These are phyloP conservation scores for Limtongia smithiae DNA, from an alignment of 805 yeast genomes.

Conservation along the genomic window DNA sequence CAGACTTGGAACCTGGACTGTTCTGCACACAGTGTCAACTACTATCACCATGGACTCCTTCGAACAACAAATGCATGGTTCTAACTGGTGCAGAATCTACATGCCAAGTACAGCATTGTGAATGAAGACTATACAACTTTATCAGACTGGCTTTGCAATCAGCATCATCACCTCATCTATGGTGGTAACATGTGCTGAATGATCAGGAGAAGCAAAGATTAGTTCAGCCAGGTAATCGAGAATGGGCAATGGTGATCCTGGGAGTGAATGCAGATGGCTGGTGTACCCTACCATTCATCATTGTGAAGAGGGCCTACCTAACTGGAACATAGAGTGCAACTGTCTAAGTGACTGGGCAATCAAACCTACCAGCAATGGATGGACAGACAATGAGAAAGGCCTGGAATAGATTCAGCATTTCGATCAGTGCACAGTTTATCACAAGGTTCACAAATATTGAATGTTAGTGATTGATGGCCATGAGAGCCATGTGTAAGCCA, in stretches of 20 bases:
- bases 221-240: constrained; percentile 8
- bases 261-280: constrained; percentile 11
- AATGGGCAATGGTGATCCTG: constrained; percentile 14
- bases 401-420: constrained; percentile 8
- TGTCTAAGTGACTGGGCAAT: constrained; percentile 5
- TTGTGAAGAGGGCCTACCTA: constrained; percentile 1
- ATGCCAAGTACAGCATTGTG: too few species aligned
- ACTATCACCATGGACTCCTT: too few species aligned
- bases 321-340: constrained; percentile 6
- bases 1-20: too few species aligned
- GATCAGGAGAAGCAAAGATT: not conserved
- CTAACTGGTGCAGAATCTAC: not conserved
- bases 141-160: constrained; percentile 7
- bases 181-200: constrained; percentile 1
- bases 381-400: constrained; percentile 4
- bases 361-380: constrained; percentile 9
- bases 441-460: constrained; percentile 6
- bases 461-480: constrained; percentile 12
- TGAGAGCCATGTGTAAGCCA: constrained; percentile 8
- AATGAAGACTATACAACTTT: constrained; percentile 4
- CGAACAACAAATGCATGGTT: too few species aligned
- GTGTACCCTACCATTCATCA: constrained; percentile 13
- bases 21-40: too few species aligned
- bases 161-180: constrained; percentile 2
- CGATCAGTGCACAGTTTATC: constrained; percentile 6